Base-by-base conservation (phyloP, 441 rosid genomes). In the Pelargonium myrrhifolium region DNA sequence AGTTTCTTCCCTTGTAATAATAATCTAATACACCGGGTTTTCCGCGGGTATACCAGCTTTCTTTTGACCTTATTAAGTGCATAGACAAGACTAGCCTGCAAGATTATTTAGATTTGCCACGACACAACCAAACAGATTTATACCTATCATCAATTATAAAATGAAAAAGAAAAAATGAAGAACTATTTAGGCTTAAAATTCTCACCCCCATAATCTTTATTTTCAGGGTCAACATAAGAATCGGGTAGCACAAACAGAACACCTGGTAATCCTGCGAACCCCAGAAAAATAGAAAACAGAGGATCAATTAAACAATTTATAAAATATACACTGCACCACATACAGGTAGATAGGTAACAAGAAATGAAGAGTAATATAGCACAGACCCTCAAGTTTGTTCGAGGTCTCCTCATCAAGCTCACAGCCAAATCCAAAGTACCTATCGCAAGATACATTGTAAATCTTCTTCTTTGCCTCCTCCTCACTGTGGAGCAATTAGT, bases 331-430 rank as follows among this genome's bases (percentile, higher is more conserved):
- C 17, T 12, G 1, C 1, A 11, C 37, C 37, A 31, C 37, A 31
- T 31, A 31, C 14, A 11, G n/a, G n/a, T n/a, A 47, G 14, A 14
- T 8, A 7, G 53, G n/a, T 2, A 47, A 14, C 53, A 47, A 4
- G 14, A 47, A 31, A 14, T 0, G 15, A 11, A 47, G 6, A 71
- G 51, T 3, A 28, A 65, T 0, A 2, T 35, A 18, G 62, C 62
- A 49, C 53, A 56, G 26, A 91, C 97, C 96, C 85, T 91, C 96
- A 0, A 94, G 87, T 86, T 89, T 89, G 78, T 87, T 86, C 0
- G 96, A 86, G 10, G 99, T 94, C 78, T 91, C 99, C 83, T 94
- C 96, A 56, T 91, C 99, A 74, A 94, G 77, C 84, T 93, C 96
- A 71, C 96, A 87, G 8, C 99, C 99, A 55, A 93, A 93, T 7